Base-by-base conservation (phyloP, 179 eudicot genomes). In the Silene vulgaris region DNA sequence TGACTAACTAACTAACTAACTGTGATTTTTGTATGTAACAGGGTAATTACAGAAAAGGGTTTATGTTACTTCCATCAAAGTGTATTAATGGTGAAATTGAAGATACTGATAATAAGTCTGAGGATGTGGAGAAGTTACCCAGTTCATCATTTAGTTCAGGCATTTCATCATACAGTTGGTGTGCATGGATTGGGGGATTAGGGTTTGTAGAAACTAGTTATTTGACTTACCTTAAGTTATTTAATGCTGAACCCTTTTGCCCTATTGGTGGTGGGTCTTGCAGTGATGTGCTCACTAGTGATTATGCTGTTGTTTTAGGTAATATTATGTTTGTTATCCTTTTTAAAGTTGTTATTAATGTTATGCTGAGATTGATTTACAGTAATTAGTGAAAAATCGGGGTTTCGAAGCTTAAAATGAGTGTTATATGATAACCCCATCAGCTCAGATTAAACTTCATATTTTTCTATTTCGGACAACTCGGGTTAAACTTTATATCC, bases 221-320 rank as follows among this genome's bases (percentile, higher is more conserved):
- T 71, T 82, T 95, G 90, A 88, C 89, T 4, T 95, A 84, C 75
- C 85, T 90, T 2, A 95, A 95, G 83, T 79, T 95, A 76, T 84
- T 95, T 0, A 72, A 87, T 80, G 86, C 91, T 4, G 93, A 89
- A 65, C 97, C 90, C 1, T 92, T 92, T 85, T 95, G 99, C 80
- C 97, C 99, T 14, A 56, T 84, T 68, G 91, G 85, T 66, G 97
- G 88, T 62, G 93, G 87, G 35, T 79, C 88, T 73, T 95, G 99
- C 72, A 77, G 80, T 50, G 90, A 85, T 73, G 83, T 95, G n/a
- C 97, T 95, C 73, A 92, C 85, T 66, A 95, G 99, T 79, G 90
- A 81, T 32, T 95, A 92, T 75, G 89, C 97, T 14, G 76, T 82
- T 17, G 83, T 95, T 81, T 86, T 85, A 14, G 99, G 99, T 80